Base-by-base conservation (phyloP, 2,329 filamentous ascomycete species). In the Fusarium sp. region DNA sequence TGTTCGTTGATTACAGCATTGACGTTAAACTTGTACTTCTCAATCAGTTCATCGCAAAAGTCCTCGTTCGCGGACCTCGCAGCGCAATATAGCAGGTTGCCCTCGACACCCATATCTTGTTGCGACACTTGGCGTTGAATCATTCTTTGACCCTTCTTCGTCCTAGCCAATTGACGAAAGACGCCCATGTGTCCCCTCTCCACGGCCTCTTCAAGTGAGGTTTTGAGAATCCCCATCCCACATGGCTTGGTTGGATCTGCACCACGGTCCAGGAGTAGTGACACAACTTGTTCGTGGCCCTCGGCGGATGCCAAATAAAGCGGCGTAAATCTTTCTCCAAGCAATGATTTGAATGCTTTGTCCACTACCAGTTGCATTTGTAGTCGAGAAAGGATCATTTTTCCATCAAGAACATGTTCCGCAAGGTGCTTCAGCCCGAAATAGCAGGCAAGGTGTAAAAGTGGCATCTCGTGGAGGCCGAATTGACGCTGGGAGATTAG, bases 141-240 rank as follows among this genome's bases (percentile, higher is more conserved):
- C 17, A 31, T n/a, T 29, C 6, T 6, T 17, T 17, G 24, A 9
- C 24, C 44, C n/a, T 27, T 16, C 36, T 55, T 55, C 12, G 44
- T 53, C 24, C 40, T 11, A 2, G 44, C 59, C 7, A 62, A 22
- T 40, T 7, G 22, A 20, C 6, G 22, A 44, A 55, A 62, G 35
- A 55, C 10, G 7, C 10, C 20, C 7, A 7, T 16, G 1, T 55
- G 4, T 1, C 24, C 59, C 3, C 31, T 11, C 4, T 5, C 0
- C 7, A 62, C 9, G 16, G 59, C 31, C 4, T 9, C 4, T 6
- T 36, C 6, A 22, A 62, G 6, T 14, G 31, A 12, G 29, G 6
- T 46, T 24, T 8, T 0, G 4, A 4, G 5, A 3, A 4, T 0
- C 5, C 1, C 7, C 6, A 5, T 20, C 8, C 1, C 4, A 9